These are phyloP conservation scores for Penicillium cosmopolitanum DNA, from an alignment of 495 filamentous ascomycete genomes.

Conservation along the genomic window DNA sequence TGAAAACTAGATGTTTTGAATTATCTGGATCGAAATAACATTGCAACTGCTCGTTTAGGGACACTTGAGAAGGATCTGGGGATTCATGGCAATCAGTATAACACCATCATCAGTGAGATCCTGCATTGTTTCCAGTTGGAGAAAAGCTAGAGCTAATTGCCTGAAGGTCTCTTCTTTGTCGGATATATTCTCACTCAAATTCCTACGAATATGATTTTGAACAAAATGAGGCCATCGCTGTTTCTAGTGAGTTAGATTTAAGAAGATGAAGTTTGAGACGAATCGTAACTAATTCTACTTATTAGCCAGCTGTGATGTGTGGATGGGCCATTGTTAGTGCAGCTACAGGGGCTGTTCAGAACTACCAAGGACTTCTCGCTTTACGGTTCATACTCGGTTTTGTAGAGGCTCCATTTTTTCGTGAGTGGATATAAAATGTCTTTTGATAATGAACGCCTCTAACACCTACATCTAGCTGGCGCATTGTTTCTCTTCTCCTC, in stretches of 20 bases:
- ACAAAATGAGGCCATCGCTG: conserved; percentile 45
- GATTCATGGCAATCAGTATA: conserved; percentile 40
- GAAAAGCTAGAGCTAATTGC: background rate
- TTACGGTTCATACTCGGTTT: conserved; percentile 46
- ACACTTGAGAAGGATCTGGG: conserved; percentile 43
- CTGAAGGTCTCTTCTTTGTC: conserved; percentile 35
- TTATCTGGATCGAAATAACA: conserved; percentile 51
- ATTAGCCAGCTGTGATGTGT: conserved; percentile 39
- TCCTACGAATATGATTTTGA: conserved; percentile 20
- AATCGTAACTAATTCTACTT: conserved; percentile 6
- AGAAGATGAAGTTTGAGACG: background rate
- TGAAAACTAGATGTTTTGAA: conserved; percentile 42
- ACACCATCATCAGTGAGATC: conserved; percentile 24
- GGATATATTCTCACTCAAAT: conserved; percentile 47
- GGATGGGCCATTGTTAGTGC: conserved; percentile 49
- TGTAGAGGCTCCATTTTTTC: conserved; percentile 46
- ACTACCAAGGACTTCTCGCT: conserved; percentile 48
- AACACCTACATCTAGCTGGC: conserved; percentile 10
- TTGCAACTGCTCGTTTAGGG: conserved; percentile 47
- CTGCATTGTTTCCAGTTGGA: background rate
- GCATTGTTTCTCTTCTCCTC: conserved; percentile 47
- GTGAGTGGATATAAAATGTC: conserved; percentile 1
- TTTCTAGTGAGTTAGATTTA: conserved; percentile 44
- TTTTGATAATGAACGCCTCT: background rate
- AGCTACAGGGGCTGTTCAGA: conserved; percentile 44